Base-by-base conservation (phyloP, 352 stramenopile genomes). In the Globisporangium uncinulatum region DNA sequence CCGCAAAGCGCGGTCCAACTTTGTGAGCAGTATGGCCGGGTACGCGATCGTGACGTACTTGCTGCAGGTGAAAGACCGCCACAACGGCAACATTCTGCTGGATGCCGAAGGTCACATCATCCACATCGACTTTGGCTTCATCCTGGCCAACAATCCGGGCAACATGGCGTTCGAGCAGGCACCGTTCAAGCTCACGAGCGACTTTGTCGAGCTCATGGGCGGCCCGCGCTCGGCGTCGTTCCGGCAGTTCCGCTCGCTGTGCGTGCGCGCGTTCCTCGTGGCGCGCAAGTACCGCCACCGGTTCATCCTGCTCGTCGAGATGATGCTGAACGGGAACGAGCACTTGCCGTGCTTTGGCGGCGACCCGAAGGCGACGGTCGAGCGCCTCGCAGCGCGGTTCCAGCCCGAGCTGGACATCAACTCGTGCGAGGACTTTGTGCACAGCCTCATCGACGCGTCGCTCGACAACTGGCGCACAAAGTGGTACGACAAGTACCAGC, bases 71-170 rank as follows among this genome's bases (percentile, higher is more conserved):
- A 99, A 99, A 76, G 96, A 99, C 66, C 78, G 96, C 14, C 96
- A 99, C 76, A 99, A 99, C 69, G 96, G 96, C 53, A 99, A 99
- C 67, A 96, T 99, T 63, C 65, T 99, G 46, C 63, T 99, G 2
- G 92, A 98, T 62, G 97, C 96, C 31, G 90, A 96, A 60, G 96
- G 96, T 10, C 95, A 98, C 66, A 79, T 99, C 56, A 96, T 98
- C 54, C 96, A 99, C 68, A 99, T 99, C 61, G 96, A 99, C 71
- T 97, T 96, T 68, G 87, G 85, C 36, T 99, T 98, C 74, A 96
- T 98, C 66, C 87, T 99, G 60, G 79, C 94, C 32, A 97, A 91
- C 51, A 91, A 87, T 43, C 87, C 89, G 9, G 96, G 96, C 54
- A 98, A 98, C 68, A 87, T 92, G 64, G 89, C 81, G 51, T 98